Evolutionary conservation across 2,329 filamentous ascomycete genomes (phyloP), one percentile per base, ranked within the genome.

Genomic region (Alternaria sp.): DNA sequence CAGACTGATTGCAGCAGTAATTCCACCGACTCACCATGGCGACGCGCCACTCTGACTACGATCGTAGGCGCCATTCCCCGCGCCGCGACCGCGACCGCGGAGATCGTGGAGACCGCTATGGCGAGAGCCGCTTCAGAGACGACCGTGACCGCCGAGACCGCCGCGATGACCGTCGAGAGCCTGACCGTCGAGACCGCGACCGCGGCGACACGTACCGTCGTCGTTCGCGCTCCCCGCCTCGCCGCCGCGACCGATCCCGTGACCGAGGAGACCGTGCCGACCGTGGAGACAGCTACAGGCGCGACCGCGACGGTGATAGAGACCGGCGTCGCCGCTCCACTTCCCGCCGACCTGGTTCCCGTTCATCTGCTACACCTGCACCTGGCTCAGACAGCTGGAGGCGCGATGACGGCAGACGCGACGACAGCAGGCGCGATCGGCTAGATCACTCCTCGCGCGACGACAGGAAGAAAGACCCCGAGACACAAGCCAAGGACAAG

Each of bases 301-400:
- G 83, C 49, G 70, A 89, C 77, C 60, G 60, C 57, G 85, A 89
- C 77, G 89, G 92, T 72, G 89, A 89, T 77, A 82, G 83, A 73
- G 89, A 89, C 78, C 81, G 83, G 74, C 90, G 89, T 83, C 86
- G 91, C 93, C 81, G 90, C 90, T 75, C 92, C 89, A 79, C 87
- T 87, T 79, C 90, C 92, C 75, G 61, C 59, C 76, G 67, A 9
- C 62, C 87, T 86, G 78, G 83, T 81, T 75, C 86, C 85, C 77
- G 88, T 87, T 79, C 91, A 91, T 91, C 93, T 82, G 89, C 90
- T 9, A 75, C 72, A 9, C 68, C 73, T 1, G 71, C 61, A 11
- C 65, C 69, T 2, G 49, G 49, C 15, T 23, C 30, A 30, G 49
- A 52, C 19, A 52, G 49, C 19, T 52, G 36, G 28, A 52, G 49